phyloP scores from a whole-genome alignment of 164 flowering plant species.

The Stephania cephalantha region DNA sequence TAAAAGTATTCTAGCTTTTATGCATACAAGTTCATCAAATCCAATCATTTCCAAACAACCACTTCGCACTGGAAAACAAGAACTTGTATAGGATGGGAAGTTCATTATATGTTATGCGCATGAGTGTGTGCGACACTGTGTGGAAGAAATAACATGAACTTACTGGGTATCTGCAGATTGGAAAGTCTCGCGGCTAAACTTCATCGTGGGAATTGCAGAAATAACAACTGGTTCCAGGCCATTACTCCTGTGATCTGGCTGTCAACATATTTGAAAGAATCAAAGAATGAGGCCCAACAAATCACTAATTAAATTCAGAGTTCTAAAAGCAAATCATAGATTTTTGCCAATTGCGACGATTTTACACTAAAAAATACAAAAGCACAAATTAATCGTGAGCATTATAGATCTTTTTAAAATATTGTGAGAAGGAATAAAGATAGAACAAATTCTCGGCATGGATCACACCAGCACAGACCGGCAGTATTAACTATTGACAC shows the following conservation, averaged over 20 bases:
- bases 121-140: no score
- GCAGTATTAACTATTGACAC: no score
- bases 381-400: background rate
- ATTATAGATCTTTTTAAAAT: background rate
- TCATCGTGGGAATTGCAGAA: conserved; percentile 69
- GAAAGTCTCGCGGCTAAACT: conserved; percentile 51
- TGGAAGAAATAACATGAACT: conserved; percentile 20
- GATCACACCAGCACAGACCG: no score
- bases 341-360: background rate
- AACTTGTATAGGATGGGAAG: no score
- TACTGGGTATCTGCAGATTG: conserved; percentile 62
- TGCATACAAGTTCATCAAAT: no score
- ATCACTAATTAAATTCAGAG: background rate
- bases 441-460: no score
- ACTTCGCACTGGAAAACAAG: no score
- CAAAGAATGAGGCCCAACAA: background rate
- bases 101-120: no score
- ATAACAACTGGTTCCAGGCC: conserved; percentile 62
- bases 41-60: no score
- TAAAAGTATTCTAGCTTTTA: no score
- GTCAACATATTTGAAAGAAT: conserved; percentile 16
- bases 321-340: no score
- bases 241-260: conserved; percentile 42
- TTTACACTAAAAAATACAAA: background rate
- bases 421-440: background rate